Base-by-base conservation (phyloP, 2,329 filamentous ascomycete species). In the Neofusicoccum sp. region DNA sequence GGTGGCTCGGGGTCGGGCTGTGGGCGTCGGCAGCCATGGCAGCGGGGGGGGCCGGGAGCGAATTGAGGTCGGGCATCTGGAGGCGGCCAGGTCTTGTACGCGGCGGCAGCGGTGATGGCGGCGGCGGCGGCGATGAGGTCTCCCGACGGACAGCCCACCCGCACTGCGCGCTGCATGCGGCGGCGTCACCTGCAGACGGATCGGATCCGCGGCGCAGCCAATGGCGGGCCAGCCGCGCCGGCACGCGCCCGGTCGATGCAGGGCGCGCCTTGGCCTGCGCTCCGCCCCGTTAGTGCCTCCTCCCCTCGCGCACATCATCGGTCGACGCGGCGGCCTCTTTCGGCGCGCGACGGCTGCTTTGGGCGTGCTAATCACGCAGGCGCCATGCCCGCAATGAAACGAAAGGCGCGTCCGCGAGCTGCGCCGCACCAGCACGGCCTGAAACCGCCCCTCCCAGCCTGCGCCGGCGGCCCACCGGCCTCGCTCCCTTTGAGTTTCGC, bases 11-110 rank as follows among this genome's bases (percentile, higher is more conserved):
- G 38, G 47, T 60, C 28, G 47, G 47, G 38, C 36, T 12, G 11
- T 60, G 45, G 16, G 53, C 40, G 12, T 60, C 57, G n/a, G 34
- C 11, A 73, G 69, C 60, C 69, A 70, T 56, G 73, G 71, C 20
- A 74, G 69, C 41, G 76, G 74, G 41, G 74, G 73, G 30, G 81
- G 83, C 77, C 53, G 83, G 82, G 12, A 86, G 76, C n/a, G 82
- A 83, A 66, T 86, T 87, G 61, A 86, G 74, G 68, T 86, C 84
- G 36, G 84, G 71, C 81, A 83, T 83, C 14, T 26, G 16, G 40
- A 38, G 28, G 41, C 8, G 20, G 33, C 14, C n/a, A 28, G 31
- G 44, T 34, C 40, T 41, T 59, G 57, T 49, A 59, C 16, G 45
- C 16, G n/a, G 57, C 24, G 44, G 20, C 3, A 24, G 38, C 24